Conservation (phyloP, 306 rosid genomes). For the Fragaria vesca region DNA sequence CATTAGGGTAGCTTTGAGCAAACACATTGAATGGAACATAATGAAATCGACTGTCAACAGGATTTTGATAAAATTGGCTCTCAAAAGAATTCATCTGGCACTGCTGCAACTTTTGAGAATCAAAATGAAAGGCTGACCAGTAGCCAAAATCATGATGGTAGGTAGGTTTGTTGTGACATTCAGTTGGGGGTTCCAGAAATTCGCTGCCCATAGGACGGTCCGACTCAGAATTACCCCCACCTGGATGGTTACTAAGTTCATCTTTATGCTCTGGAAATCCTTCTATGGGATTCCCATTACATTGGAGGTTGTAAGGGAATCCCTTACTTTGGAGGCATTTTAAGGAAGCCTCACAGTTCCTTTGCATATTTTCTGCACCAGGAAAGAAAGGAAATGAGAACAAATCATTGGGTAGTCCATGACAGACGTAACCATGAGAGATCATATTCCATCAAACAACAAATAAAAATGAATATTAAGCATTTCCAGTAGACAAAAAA, state of each 20-base stretch:
- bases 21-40: conserved; percentile 60
- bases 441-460: neutral
- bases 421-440: conserved; percentile 8
- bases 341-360: conserved; percentile 76
- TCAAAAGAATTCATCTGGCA: conserved; percentile 69
- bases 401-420: conserved; percentile 11
- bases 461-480: neutral
- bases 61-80: conserved; percentile 61
- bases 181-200: conserved; percentile 62
- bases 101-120: conserved; percentile 70
- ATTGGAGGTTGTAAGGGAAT: conserved; percentile 52
- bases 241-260: conserved; percentile 41
- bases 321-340: conserved; percentile 83
- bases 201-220: conserved; percentile 44
- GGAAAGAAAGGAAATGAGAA: conserved; percentile 21
- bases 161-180: conserved; percentile 51
- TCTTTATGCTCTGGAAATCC: conserved; percentile 48
- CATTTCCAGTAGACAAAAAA: neutral
- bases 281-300: conserved; percentile 57
- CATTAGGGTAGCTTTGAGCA: conserved; percentile 63
- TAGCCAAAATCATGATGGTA: conserved; percentile 58
- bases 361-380: conserved; percentile 70
- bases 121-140: conserved; percentile 63
- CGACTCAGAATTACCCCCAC: conserved; percentile 56
- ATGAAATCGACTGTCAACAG: conserved; percentile 57